These are phyloP conservation scores for Chalciporus pseudorubinellus DNA, from an alignment of 768 basidiomycete species.

Conservation along the genomic window DNA sequence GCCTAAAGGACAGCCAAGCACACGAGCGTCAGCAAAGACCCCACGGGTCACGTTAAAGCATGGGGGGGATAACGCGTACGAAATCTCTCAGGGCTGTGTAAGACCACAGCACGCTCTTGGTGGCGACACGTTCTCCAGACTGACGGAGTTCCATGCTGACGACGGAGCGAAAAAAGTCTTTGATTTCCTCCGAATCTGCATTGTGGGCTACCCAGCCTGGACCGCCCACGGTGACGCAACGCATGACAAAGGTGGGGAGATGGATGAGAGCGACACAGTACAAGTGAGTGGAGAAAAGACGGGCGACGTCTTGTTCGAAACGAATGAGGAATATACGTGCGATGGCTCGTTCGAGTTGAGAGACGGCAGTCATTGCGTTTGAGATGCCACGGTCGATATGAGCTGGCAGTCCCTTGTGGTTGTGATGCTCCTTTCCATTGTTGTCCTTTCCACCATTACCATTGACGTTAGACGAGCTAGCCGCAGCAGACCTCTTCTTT, in stretches of 20 bases:
- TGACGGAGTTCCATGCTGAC: slow-evolving; percentile 78
- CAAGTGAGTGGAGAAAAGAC: slow-evolving; percentile 69
- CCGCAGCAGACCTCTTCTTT: slow-evolving; percentile 41
- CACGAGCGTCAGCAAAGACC: slow-evolving; percentile 4
- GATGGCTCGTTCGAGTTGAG: slow-evolving; percentile 66
- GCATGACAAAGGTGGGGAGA: slow-evolving; percentile 66
- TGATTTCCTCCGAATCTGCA: slow-evolving; percentile 65
- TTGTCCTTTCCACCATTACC: slow-evolving; percentile 16
- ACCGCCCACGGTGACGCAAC: slow-evolving; percentile 57
- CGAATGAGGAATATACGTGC: slow-evolving; percentile 65
- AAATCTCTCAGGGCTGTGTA: slow-evolving; percentile 77
- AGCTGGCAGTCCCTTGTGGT: slow-evolving; percentile 38
- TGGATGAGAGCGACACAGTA: slow-evolving; percentile 63
- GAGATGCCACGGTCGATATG: slow-evolving; percentile 55
- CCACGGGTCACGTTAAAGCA: neutral
- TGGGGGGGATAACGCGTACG: slow-evolving; percentile 41
- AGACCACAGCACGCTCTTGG: slow-evolving; percentile 77
- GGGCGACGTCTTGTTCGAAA: slow-evolving; percentile 72
- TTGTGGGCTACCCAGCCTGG: slow-evolving; percentile 71
- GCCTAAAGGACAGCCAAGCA: slow-evolving; percentile 40
- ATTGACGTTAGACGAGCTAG: slow-evolving; percentile 31
- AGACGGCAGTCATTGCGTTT: slow-evolving; percentile 57
- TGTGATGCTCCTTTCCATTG: slow-evolving; percentile 27
- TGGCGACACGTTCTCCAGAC: slow-evolving; percentile 74
- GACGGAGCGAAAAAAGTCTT: slow-evolving; percentile 68